phyloP scores from a whole-genome alignment of 352 stramenopile genomes.

The Pelagophyceae sp. region DNA sequence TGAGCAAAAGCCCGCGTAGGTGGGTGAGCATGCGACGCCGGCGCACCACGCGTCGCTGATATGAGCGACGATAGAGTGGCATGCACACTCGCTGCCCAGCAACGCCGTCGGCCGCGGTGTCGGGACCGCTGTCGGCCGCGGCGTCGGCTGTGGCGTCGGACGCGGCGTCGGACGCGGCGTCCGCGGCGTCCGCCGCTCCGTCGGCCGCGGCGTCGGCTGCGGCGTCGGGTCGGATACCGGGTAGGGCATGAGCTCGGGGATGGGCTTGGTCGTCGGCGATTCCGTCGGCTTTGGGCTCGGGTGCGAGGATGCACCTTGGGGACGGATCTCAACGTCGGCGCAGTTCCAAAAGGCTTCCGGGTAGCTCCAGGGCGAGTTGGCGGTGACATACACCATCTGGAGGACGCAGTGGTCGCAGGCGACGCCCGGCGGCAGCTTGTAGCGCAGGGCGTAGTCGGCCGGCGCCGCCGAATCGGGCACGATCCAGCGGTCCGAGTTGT shows the following conservation, averaged over 20 bases:
- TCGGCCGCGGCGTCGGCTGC: not conserved
- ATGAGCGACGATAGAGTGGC: conserved; percentile 1
- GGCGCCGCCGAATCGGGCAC: conserved; percentile 1
- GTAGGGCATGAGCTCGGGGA: not conserved
- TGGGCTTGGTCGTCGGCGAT: not conserved
- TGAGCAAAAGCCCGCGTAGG: not conserved
- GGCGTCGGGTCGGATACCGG: not conserved
- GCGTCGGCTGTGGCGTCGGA: not conserved
- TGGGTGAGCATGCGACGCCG: not conserved
- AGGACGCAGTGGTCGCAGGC: conserved; percentile 33
- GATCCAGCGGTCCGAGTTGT: conserved; percentile 22
- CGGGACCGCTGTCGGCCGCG: not conserved
- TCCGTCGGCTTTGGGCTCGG: too few relatives aligned
- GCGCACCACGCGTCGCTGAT: conserved; percentile 19
- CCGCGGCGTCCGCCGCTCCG: not conserved
- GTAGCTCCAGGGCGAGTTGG: conserved; percentile 27
- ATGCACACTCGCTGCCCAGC: not conserved
- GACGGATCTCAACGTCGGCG: conserved; percentile 27
- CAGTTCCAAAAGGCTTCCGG: conserved; percentile 36
- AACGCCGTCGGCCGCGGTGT: not conserved
- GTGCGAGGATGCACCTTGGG: too few relatives aligned
- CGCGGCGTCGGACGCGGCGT: not conserved
- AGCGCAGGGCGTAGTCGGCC: conserved; percentile 25
- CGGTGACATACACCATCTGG: conserved; percentile 29
- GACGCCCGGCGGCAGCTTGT: conserved; percentile 23